phyloP scores from a whole-genome alignment of 2,329 filamentous ascomycete genomes.

The Aspergillus sojae region DNA sequence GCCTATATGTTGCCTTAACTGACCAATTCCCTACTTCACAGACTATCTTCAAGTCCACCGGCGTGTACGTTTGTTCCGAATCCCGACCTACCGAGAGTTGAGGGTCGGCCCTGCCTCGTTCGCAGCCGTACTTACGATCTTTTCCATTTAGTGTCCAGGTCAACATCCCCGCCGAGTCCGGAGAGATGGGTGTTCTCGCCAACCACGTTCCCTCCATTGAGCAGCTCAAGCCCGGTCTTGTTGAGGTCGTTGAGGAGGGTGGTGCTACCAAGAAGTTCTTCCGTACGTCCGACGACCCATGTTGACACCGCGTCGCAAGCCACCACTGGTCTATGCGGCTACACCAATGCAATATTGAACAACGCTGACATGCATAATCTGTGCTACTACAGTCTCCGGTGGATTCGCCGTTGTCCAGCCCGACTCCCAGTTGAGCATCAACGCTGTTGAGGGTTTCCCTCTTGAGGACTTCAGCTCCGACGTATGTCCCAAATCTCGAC shows the following conservation, averaged over 20 bases:
- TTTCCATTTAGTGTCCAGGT: slow-evolving; percentile 83
- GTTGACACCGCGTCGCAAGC: slow-evolving; percentile 9
- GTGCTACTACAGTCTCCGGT: slow-evolving; percentile 71
- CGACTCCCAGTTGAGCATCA: slow-evolving; percentile 93
- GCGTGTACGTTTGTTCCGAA: slow-evolving; percentile 61
- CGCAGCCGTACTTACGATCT: slow-evolving; percentile 54
- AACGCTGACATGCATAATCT: slow-evolving; percentile 26
- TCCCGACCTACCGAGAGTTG: slow-evolving; percentile 11
- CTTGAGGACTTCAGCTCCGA: slow-evolving; percentile 96
- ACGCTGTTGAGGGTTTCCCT: slow-evolving; percentile 92
- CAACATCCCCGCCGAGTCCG: slow-evolving; percentile 96
- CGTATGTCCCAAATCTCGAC: slow-evolving; percentile 40
- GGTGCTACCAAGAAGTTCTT: slow-evolving; percentile 94
- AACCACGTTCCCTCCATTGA: slow-evolving; percentile 99
- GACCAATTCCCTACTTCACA: slow-evolving; percentile 36
- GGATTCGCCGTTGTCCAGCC: slow-evolving; percentile 97
- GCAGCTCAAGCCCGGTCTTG: slow-evolving; percentile 94
- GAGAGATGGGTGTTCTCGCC: slow-evolving; percentile 99
- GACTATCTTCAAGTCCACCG: slow-evolving; percentile 70
- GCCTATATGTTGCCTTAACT: slow-evolving; percentile 21
- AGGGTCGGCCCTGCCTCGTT: slow-evolving; percentile 13
- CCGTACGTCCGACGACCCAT: slow-evolving; percentile 63
- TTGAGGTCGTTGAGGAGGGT: slow-evolving; percentile 94
- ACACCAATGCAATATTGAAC: not conserved
- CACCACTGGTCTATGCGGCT: slow-evolving; percentile 2